Conservation (phyloP, 2,329 filamentous ascomycete species). For the Geosmithia morbida region DNA sequence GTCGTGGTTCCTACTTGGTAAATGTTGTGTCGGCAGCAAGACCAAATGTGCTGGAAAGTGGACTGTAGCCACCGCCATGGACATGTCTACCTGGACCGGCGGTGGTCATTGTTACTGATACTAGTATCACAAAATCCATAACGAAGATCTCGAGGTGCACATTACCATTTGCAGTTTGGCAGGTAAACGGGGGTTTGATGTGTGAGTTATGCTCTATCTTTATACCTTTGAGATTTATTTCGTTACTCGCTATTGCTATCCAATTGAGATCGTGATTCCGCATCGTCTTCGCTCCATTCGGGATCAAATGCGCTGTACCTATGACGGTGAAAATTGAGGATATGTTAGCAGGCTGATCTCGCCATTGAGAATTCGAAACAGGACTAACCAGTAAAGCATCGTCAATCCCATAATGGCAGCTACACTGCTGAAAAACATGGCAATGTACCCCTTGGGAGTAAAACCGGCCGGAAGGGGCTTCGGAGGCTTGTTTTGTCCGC, state of each 20-base stretch:
- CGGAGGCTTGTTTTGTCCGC: slow-evolving; percentile 42
- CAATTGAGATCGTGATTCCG: background rate
- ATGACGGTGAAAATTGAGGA: background rate
- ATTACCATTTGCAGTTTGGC: too few relatives aligned
- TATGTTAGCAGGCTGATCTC: background rate
- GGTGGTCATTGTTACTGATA: slow-evolving; percentile 32
- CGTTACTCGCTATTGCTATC: background rate
- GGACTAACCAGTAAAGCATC: background rate
- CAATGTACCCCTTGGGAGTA: slow-evolving; percentile 1
- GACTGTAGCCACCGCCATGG: slow-evolving; percentile 14
- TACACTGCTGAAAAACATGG: slow-evolving; percentile 2
- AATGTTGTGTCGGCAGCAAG: slow-evolving; percentile 11
- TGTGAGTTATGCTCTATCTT: too few relatives aligned
- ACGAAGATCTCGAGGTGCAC: too few relatives aligned
- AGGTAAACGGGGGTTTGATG: too few relatives aligned
- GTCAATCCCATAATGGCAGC: slow-evolving; percentile 1
- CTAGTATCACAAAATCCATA: too few relatives aligned
- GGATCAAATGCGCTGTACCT: background rate
- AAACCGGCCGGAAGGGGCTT: slow-evolving; percentile 46
- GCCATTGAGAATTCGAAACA: background rate
- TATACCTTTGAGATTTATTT: too few relatives aligned
- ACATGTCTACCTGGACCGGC: slow-evolving; percentile 20
- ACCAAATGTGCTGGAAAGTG: slow-evolving; percentile 9
- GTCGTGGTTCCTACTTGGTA: slow-evolving; percentile 12
- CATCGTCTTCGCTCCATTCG: background rate